phyloP scores from a whole-genome alignment of 768 basidiomycete genomes.

The Calvatia gigantea region DNA sequence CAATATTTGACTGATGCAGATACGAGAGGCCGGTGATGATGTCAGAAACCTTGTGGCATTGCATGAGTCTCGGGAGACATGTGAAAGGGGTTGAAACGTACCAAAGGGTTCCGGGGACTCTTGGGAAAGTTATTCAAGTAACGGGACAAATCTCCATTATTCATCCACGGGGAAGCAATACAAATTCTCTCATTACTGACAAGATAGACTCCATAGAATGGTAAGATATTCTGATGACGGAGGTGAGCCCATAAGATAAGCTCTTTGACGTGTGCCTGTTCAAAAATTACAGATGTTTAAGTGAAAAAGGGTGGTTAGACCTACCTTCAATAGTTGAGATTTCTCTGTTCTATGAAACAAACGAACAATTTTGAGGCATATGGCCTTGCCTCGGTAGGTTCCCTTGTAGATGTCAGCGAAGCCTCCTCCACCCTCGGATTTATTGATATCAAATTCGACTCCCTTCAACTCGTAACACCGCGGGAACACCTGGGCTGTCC shows the following conservation, averaged over 20 bases:
- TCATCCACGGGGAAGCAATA: conserved; percentile 19
- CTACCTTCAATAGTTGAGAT: not conserved
- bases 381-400: not conserved
- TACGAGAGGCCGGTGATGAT: not conserved
- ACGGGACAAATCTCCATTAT: conserved; percentile 16
- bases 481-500: not conserved
- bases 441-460: not conserved
- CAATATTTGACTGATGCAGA: not conserved
- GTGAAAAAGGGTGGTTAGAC: not conserved
- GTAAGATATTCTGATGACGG: conserved; percentile 31
- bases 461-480: not conserved
- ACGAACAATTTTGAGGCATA: conserved; percentile 9
- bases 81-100: not conserved
- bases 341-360: not conserved
- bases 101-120: conserved; percentile 14
- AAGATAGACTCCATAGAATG: conserved; percentile 28
- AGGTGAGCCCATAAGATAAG: conserved; percentile 31
- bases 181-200: conserved; percentile 9
- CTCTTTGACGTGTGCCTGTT: conserved; percentile 16
- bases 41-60: not conserved
- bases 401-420: conserved; percentile 7
- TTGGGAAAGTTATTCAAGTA: conserved; percentile 13
- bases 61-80: not conserved
- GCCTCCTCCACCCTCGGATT: not conserved
- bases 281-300: not conserved